These are phyloP conservation scores for Escallonia rubra DNA, from an alignment of 129 eudicot genomes.

Conservation along the genomic window DNA sequence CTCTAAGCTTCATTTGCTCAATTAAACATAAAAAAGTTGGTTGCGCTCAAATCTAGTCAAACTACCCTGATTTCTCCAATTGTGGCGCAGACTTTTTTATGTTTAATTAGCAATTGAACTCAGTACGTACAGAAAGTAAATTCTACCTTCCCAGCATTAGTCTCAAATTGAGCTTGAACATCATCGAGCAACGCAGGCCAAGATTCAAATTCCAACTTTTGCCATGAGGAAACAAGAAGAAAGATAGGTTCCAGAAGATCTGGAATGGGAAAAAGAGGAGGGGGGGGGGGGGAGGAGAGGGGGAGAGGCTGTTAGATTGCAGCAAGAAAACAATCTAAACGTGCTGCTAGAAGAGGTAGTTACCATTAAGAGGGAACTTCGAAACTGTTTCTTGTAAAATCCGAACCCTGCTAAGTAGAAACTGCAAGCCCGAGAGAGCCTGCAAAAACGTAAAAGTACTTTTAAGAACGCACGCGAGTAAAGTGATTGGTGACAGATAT, in stretches of 20 bases:
- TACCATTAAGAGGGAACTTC: conserved; percentile 75
- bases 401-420: conserved; percentile 65
- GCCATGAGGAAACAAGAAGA: conserved; percentile 66
- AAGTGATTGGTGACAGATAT: too few species aligned
- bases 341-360: conserved; percentile 5
- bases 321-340: not conserved
- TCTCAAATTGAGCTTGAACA: conserved; percentile 68
- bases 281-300: not conserved
- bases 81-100: not conserved
- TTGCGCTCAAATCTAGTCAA: too few species aligned
- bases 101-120: not conserved
- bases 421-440: conserved; percentile 87
- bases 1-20: too few species aligned
- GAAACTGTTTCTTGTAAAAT: conserved; percentile 68
- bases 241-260: conserved; percentile 62
- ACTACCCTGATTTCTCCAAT: not conserved
- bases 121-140: not conserved
- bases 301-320: not conserved
- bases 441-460: conserved; percentile 15
- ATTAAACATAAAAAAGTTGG: too few species aligned
- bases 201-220: conserved; percentile 80
- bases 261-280: conserved; percentile 13
- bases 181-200: conserved; percentile 89
- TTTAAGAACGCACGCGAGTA: too few species aligned
- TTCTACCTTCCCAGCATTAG: conserved; percentile 82